A percentile compares a stretch with the other conserved stretches of the same genome.
phyloP scores from a whole-genome alignment of 225 moss, liverwort and hornwort genomes.

The Pleurozium schreberi region DNA sequence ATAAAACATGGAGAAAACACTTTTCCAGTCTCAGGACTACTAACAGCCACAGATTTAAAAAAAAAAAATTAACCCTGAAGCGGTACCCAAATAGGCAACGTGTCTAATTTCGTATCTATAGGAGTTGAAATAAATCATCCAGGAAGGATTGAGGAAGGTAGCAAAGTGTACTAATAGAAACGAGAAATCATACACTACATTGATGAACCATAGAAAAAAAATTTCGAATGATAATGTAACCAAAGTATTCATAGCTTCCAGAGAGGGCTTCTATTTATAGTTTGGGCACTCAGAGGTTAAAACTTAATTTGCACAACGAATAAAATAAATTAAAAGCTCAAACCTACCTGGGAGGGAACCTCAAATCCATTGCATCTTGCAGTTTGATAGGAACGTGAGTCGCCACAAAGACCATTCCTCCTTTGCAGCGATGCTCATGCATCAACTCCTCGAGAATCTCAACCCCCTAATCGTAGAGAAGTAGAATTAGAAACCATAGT shows the following conservation, averaged over 20 bases:
- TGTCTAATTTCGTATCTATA: background rate
- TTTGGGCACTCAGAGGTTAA: background rate
- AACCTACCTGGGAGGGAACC: constrained; percentile 57
- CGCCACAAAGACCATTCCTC: constrained; percentile 87
- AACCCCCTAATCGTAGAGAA: constrained; percentile 48
- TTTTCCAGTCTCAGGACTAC: background rate
- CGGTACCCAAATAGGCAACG: background rate
- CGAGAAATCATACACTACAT: background rate
- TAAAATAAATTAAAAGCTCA: background rate
- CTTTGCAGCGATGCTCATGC: constrained; percentile 57
- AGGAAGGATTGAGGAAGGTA: background rate
- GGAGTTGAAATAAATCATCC: background rate
- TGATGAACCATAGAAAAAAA: background rate
- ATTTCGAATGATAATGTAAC: background rate
- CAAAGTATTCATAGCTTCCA: background rate
- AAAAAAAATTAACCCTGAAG: background rate
- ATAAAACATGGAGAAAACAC: background rate
- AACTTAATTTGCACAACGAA: background rate
- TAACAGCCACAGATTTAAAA: background rate
- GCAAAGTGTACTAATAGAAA: background rate
- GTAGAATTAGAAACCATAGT: background rate
- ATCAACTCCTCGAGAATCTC: constrained; percentile 75
- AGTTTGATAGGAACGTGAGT: constrained; percentile 80
- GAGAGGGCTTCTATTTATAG: background rate
- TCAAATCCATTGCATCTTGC: constrained; percentile 63